These are phyloP conservation scores for Colletotrichum lentis DNA, from an alignment of 2,329 filamentous ascomycete genomes.

Conservation along the genomic window DNA sequence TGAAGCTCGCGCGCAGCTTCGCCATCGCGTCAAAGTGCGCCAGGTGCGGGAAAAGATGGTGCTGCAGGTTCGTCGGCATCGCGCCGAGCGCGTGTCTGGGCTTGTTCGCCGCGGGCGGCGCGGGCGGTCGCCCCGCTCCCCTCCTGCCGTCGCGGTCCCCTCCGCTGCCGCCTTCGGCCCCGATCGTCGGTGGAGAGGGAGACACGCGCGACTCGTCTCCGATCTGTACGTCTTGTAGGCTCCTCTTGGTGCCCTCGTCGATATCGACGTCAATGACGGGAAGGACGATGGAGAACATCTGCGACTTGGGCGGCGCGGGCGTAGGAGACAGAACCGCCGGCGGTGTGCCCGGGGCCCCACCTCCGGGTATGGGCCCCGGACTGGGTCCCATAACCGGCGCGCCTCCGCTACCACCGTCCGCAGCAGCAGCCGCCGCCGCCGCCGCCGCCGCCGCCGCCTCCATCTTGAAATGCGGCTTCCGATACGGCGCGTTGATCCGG, in stretches of 20 bases:
- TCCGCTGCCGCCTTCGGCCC: background rate
- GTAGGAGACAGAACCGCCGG: background rate
- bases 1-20: constrained; percentile 34
- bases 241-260: constrained; percentile 34
- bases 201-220: constrained; percentile 23
- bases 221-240: constrained; percentile 32
- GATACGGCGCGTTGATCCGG: constrained; percentile 35
- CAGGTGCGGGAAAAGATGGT: constrained; percentile 38
- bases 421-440: background rate
- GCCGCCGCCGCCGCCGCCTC: constrained; percentile 4
- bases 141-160: constrained; percentile 13
- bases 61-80: constrained; percentile 39
- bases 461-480: constrained; percentile 36
- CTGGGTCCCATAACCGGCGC: background rate
- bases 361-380: background rate
- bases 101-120: background rate
- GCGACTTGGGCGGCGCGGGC: background rate
- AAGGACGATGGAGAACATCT: constrained; percentile 38
- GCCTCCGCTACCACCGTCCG: background rate
- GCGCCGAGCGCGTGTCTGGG: constrained; percentile 27
- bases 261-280: constrained; percentile 39
- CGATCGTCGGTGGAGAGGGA: constrained; percentile 9
- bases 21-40: constrained; percentile 39
- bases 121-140: background rate
- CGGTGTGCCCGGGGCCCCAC: background rate